Evolutionary conservation across 2,329 filamentous ascomycete genomes (phyloP), one percentile per base, ranked within the genome.

Genomic region (Fusarium sp.): DNA sequence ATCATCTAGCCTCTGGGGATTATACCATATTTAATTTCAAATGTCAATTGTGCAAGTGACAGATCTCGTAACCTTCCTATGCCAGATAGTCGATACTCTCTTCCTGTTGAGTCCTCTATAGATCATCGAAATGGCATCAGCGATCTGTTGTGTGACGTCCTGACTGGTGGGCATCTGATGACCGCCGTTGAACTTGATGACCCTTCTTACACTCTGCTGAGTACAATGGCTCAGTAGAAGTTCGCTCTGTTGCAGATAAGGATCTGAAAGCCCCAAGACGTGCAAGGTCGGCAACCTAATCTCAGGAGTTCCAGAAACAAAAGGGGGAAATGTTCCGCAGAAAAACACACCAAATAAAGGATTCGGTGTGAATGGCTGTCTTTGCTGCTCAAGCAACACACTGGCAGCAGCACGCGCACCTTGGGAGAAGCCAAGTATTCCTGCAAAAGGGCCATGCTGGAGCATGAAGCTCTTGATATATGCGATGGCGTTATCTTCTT

Each of bases 271-370:
- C 3, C 46, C 46, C 14, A 43, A 4, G 1, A 56, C 6, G 14
- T 56, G 53, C 4, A 51, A 3, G 3, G 53, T 56, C 1, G 53
- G 46, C 1, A 56, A 10, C 6, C 9, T 43, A 14, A 51, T 56
- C 27, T 56, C 37, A 7, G 37, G 17, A 2, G 37, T 8, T n/a
- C 27, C 46, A 15, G 17, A 6, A 4, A 51, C 19, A 1, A 56
- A 56, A 0, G 53, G 35, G 13, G 53, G 53, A 15, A 56, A 43
- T 1, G 53, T 56, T 9, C 53, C 53, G 17, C 53, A 56, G 17
- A 56, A 27, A 27, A 56, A 56, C 4, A 56, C 53, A 7, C 46
- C 53, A n/a, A 56, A 56, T 14, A 56, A 25, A 1, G n/a, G 8
- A 9, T 56, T 27, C 9, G 43, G 53, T 11, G 53, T 43, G 25